Conservation (phyloP, 179 eudicot species). For the Gypsophila paniculata region DNA sequence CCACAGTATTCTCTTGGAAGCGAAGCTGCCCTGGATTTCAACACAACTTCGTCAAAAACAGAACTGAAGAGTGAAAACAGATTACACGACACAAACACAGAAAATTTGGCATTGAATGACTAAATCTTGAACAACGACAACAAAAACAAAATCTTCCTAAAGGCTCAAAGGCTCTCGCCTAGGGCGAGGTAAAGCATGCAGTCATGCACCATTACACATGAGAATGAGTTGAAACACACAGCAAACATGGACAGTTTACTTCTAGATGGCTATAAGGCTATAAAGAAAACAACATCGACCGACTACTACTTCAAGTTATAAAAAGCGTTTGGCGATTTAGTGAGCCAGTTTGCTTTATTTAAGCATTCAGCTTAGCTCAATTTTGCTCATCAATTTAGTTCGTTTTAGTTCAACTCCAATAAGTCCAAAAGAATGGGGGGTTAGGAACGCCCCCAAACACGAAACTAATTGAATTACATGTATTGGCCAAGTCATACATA, state of each 20-base stretch:
- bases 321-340: neutral
- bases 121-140: neutral
- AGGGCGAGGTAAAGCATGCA: neutral
- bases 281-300: neutral
- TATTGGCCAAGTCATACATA: conserved; percentile 10
- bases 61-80: neutral
- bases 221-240: neutral
- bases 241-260: too few species aligned
- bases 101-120: neutral
- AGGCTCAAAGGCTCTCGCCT: neutral
- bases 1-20: conserved; percentile 63
- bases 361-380: neutral
- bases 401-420: too few species aligned
- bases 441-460: neutral
- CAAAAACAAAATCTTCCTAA: neutral
- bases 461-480: neutral
- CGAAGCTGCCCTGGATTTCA: conserved; percentile 64
- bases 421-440: too few species aligned
- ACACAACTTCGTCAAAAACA: neutral
- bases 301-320: neutral
- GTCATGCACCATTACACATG: neutral
- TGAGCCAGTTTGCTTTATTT: neutral
- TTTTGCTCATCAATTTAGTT: too few species aligned
- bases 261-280: too few species aligned
- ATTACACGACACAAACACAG: neutral